These are phyloP conservation scores for Catunica adiposa DNA, from an alignment of 2,329 filamentous ascomycete species.

Conservation along the genomic window DNA sequence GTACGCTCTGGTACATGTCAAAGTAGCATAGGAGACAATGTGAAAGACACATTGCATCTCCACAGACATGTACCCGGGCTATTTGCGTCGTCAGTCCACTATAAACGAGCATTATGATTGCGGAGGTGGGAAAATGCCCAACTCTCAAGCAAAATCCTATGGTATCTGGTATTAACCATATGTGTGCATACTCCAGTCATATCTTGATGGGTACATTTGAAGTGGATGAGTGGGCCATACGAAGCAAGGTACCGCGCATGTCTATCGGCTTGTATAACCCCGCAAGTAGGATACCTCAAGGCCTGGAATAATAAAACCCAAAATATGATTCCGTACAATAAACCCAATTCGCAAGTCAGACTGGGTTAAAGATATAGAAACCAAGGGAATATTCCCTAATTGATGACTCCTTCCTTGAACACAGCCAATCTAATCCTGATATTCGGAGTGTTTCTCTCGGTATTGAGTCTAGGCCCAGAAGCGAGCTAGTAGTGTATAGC, in stretches of 20 bases:
- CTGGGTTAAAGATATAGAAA: too few species aligned
- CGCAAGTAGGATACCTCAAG: too few species aligned
- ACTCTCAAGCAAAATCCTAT: background rate
- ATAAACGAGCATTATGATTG: background rate
- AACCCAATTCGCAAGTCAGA: too few species aligned
- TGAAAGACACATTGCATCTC: conserved; percentile 1
- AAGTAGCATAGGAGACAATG: background rate
- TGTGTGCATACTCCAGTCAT: too few species aligned
- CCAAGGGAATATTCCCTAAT: too few species aligned
- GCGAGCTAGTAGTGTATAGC: too few species aligned
- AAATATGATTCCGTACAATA: too few species aligned
- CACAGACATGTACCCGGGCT: background rate
- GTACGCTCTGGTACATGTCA: conserved; percentile 5
- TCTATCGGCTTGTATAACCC: background rate
- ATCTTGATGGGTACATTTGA: background rate
- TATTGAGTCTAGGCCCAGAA: too few species aligned
- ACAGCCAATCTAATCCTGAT: too few species aligned
- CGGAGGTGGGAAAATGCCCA: background rate
- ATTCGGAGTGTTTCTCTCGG: too few species aligned
- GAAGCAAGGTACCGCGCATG: background rate
- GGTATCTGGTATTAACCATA: background rate
- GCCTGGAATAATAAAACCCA: too few species aligned
- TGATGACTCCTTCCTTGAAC: too few species aligned
- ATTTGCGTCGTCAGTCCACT: background rate
- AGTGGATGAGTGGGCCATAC: background rate